Evolutionary conservation across 2,329 filamentous ascomycete species (phyloP), one percentile per base, ranked within the genome.

Genomic region (Diaporthe capsici): DNA sequence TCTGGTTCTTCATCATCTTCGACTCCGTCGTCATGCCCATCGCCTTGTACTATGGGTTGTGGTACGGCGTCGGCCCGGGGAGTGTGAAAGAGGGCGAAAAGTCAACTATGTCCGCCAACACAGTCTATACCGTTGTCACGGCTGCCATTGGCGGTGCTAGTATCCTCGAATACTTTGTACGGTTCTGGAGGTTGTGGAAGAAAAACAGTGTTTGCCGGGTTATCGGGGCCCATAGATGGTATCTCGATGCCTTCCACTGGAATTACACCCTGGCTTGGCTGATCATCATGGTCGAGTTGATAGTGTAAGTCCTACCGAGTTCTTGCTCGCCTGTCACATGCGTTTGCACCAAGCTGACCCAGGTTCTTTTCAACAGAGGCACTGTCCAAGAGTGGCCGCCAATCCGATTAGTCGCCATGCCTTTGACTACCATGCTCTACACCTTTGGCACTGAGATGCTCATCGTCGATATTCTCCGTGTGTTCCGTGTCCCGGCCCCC

Each of bases 191-290:
- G 31, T 80, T 91, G 34, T 90, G 85, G 84, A 87, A 85, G 81
- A 88, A 89, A 79, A 81, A 83, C 74, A 89, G 87, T 67, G 88
- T 83, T 12, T 90, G 89, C 78, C 86, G 88, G 31, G 87, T 89
- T 4, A 80, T 82, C 37, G 81, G 81, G 8, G 81, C 80, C 4
- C 74, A 78, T 25, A 68, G 77, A 44, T 75, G 76, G 77, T 83
- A 88, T 80, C 83, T 90, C 22, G 89, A 91, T 75, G 90, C 86
- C 84, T 90, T 90, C 80, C 89, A 90, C 75, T 90, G 88, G 89
- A 90, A 89, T 77, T 86, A 90, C 61, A 87, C 86, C 4, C 79
- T 89, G 3, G 88, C 86, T 17, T 90, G 89, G 88, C 84, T 90
- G 65, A 86, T 89, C 74, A 85, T 90, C 79, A 90, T 90, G 87